phyloP scores from a whole-genome alignment of 2,329 filamentous ascomycete species.

The Meredithiella fracta region DNA sequence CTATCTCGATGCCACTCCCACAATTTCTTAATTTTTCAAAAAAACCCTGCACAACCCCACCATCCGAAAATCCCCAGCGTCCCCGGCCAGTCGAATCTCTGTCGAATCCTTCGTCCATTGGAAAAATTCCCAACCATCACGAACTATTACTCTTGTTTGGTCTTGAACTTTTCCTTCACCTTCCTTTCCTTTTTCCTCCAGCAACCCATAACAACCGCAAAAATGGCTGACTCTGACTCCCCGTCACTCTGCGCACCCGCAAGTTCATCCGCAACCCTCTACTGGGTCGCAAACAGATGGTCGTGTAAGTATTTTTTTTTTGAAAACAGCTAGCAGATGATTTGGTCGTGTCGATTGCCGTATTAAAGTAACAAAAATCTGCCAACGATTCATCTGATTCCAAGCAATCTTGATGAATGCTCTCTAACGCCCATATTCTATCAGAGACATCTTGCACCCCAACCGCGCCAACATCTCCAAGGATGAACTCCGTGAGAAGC shows the following conservation, averaged over 20 bases:
- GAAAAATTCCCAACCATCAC: conserved; percentile 5
- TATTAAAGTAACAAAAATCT: too few relatives aligned
- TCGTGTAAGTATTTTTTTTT: conserved; percentile 71
- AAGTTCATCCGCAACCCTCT: conserved; percentile 99
- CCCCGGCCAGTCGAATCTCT: too few relatives aligned
- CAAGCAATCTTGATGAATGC: too few relatives aligned
- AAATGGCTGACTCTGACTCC: conserved; percentile 72
- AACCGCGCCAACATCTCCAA: conserved; percentile 97
- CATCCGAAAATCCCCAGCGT: too few relatives aligned
- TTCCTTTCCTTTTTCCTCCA: conserved; percentile 3
- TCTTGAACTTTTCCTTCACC: conserved; percentile 1
- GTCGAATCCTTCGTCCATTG: not conserved
- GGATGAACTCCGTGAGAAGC: conserved; percentile 92
- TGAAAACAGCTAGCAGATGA: too few relatives aligned
- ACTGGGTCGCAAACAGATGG: conserved; percentile 98
- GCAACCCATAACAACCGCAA: conserved; percentile 32
- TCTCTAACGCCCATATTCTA: too few relatives aligned
- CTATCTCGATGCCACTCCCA: too few relatives aligned
- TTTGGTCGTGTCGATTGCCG: too few relatives aligned
- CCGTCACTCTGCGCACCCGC: conserved; percentile 86
- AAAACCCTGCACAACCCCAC: too few relatives aligned
- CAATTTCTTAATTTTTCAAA: too few relatives aligned
- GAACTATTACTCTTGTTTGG: not conserved
- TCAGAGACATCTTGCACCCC: conserved; percentile 99
- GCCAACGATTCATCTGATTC: too few relatives aligned